Evolutionary conservation across 1,139 yeast genomes (phyloP).

Genomic region (Candida pseudoviswanathii): DNA sequence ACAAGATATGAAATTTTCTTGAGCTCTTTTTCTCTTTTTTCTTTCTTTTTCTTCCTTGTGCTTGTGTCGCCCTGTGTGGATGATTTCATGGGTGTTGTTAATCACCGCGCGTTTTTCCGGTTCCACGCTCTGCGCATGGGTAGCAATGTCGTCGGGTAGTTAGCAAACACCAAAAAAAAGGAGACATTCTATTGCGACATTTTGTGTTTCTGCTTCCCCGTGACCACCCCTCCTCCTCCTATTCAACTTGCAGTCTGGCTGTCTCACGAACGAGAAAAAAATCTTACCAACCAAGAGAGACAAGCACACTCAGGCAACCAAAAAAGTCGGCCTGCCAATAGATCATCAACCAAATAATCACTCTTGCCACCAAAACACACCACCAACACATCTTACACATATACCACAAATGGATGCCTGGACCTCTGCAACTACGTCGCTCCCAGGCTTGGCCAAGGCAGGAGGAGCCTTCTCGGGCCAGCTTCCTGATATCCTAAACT

Average conservation of each 20-base stretch:
- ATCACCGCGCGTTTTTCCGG: too few relatives aligned
- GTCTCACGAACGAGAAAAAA: too few relatives aligned
- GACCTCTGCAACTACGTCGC: slow-evolving; percentile 11
- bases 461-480: slow-evolving; percentile 7
- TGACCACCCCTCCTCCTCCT: too few relatives aligned
- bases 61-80: too few relatives aligned
- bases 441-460: slow-evolving; percentile 8
- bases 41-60: neutral
- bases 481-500: slow-evolving; percentile 9
- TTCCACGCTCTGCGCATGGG: too few relatives aligned
- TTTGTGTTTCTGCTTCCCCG: too few relatives aligned
- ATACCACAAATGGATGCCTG: slow-evolving; percentile 22
- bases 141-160: too few relatives aligned
- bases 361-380: too few relatives aligned
- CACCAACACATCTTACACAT: neutral
- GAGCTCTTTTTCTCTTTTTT: neutral
- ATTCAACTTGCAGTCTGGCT: too few relatives aligned
- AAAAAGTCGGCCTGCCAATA: neutral
- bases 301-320: neutral
- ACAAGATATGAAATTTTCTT: neutral
- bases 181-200: too few relatives aligned
- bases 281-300: neutral
- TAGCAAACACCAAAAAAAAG: too few relatives aligned
- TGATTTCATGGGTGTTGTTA: too few relatives aligned
- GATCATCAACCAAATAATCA: neutral